Evolutionary conservation across 176 grass and related monocot species (phyloP), one percentile per base, ranked within the genome.

Genomic region (Puya raimondii): DNA sequence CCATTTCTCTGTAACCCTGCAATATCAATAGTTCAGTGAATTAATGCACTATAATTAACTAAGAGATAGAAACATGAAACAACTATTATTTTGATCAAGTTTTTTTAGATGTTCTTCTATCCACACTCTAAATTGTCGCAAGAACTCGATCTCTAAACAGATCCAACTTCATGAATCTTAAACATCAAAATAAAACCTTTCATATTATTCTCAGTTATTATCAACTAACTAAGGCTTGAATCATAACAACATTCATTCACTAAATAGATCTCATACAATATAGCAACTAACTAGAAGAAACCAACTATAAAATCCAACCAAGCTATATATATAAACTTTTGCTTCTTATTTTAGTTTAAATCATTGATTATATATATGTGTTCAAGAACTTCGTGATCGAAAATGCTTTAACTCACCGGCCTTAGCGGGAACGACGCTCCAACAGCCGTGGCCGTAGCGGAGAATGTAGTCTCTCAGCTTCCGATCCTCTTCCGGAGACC

Each of bases 401-500:
- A 54, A 47, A 13, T 71, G 48, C 25, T 50, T 29, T 69, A 13
- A 69, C 86, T 85, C 79, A 97, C 93, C 93, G 71, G 89, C 89
- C 64, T 88, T 90, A 51, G 51, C 53, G 70, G 93, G 86, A 58
- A 92, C 72, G 49, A 84, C 56, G 76, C 89, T 97, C 93, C 93
- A 97, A 79, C 86, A 88, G 50, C 84, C 82, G 72, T 90, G 84
- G 84, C 93, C 89, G 74, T 84, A 70, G 76, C 80, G 80, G 64
- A 97, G 11, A 82, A 97, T 90, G 89, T 65, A 90, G 58, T 97
- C 82, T 23, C 72, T 79, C 49, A 97, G 86, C 51, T 80, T 86
- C 67, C 90, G 81, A 80, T 97, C 89, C 82, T 97, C 93, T 63
- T 90, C 84, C 11, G 93, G 93, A 68, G 93, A 97, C 93, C 93